Conservation (phyloP, 2,329 filamentous ascomycete species). For the Verruconis gallopava region DNA sequence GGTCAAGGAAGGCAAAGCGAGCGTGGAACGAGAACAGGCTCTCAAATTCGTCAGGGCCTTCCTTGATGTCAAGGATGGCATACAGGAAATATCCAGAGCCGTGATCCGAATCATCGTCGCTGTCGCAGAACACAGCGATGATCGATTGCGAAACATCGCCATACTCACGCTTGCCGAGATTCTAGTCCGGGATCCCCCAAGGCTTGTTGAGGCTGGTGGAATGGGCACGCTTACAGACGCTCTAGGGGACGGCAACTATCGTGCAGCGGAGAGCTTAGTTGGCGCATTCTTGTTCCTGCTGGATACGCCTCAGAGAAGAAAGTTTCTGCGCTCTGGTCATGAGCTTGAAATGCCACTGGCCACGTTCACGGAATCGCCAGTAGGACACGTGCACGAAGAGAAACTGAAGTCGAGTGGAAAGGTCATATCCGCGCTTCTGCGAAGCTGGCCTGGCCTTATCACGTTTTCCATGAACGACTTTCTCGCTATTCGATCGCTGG, state of each 20-base stretch:
- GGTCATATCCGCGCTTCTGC: conserved; percentile 81
- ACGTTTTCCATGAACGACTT: conserved; percentile 80
- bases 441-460: conserved; percentile 88
- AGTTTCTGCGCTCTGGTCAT: conserved; percentile 74
- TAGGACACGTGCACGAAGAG: conserved; percentile 42
- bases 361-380: conserved; percentile 72
- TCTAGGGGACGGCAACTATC: conserved; percentile 79
- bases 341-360: conserved; percentile 80
- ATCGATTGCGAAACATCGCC: conserved; percentile 78
- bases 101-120: conserved; percentile 83
- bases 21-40: conserved; percentile 91
- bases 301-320: conserved; percentile 68
- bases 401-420: conserved; percentile 75
- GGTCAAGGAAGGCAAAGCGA: conserved; percentile 92
- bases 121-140: conserved; percentile 74
- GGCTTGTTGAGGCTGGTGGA: conserved; percentile 73
- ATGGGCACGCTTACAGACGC: conserved; percentile 82
- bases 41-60: conserved; percentile 94
- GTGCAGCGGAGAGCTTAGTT: conserved; percentile 79
- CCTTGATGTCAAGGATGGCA: conserved; percentile 85
- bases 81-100: conserved; percentile 72
- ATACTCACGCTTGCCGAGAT: conserved; percentile 89
- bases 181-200: conserved; percentile 67
- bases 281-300: conserved; percentile 81
- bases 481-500: conserved; percentile 67